Percentiles rank a stretch among this genome's conserved stretches.
phyloP scores from a whole-genome alignment of 176 grass and related monocot species.

The Secale cereale region DNA sequence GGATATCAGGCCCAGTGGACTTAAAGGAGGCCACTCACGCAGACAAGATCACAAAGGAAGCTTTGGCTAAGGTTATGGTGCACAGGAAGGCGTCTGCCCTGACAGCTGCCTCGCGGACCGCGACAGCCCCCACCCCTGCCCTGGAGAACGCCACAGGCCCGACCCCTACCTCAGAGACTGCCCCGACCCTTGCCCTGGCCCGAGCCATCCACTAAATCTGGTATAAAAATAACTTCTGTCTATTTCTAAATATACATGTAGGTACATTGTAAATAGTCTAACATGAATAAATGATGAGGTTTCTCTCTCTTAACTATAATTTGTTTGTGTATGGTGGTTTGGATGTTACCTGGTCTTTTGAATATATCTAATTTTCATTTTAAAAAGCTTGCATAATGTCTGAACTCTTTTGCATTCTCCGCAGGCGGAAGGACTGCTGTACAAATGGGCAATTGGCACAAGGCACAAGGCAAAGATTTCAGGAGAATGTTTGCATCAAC shows the following conservation, averaged over 20 bases:
- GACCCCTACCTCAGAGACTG: not conserved
- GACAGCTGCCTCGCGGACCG: not conserved
- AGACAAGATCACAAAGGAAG: slow-evolving; percentile 2
- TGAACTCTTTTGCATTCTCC: not conserved
- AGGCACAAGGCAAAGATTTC: not conserved
- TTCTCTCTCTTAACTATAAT: not conserved
- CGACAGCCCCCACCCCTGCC: not conserved
- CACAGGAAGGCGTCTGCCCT: not conserved
- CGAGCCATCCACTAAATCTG: not conserved
- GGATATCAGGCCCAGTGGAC: not conserved
- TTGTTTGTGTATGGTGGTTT: not conserved
- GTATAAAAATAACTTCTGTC: not conserved
- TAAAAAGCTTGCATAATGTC: not conserved
- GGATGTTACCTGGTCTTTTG: not conserved
- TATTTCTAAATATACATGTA: not conserved
- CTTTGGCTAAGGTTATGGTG: not conserved
- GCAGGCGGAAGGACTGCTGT: not conserved
- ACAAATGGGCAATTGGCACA: not conserved
- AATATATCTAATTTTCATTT: not conserved
- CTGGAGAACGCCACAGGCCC: not conserved
- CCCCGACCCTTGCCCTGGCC: not conserved
- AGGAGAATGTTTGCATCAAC: not conserved
- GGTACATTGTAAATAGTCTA: not conserved
- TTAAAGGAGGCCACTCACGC: not conserved
- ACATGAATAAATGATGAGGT: not conserved